Base-by-base conservation (phyloP, 495 filamentous ascomycete genomes). In the Sporormia fimetaria region DNA sequence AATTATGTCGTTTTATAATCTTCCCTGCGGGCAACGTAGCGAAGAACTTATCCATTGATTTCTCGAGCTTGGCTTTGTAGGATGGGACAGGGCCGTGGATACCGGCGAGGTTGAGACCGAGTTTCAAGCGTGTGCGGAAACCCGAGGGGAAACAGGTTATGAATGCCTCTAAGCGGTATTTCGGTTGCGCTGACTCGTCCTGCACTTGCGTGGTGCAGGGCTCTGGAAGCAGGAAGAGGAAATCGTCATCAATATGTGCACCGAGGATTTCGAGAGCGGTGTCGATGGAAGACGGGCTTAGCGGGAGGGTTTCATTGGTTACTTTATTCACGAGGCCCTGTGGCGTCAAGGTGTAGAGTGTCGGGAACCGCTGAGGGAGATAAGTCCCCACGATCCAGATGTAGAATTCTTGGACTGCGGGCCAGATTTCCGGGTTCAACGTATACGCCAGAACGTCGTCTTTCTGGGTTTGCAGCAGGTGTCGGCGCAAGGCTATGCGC, bases 31-130 rank as follows among this genome's bases (percentile, higher is more conserved):
- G 65, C 2, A 81, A 42, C 5, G 63, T 59, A 3, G 63, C 60
- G 47, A 92, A 90, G 59, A 79, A 87, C 12, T 75, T 66, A 56
- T 88, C 82, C 78, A 92, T 86, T 38, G 76, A 81, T 18, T 67
- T 68, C 37, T 77, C 75, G 2, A 92, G 67, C 57, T 81, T 86
- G 18, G 73, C 70, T 18, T 58, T 59, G 52, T 86, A 88, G 1
- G 73, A 70, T 0, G 61, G 57, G 1, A 64, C 58, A 1, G 60
- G 58, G 0, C 17, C 60, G 49, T 92, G 86, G 40, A 92, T 82
- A 30, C 74, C 69, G 0, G 69, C 68, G 2, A 90, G 60, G 1
- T 64, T 57, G 43, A 70, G 63, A 0, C 73, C 74, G 7, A 87
- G 67, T 52, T 86, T 88, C 25, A 67, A 39, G 9, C 64, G 55